These are phyloP conservation scores for Poterioochromonas sp. DNA, from an alignment of 352 stramenopile genomes.

Conservation along the genomic window DNA sequence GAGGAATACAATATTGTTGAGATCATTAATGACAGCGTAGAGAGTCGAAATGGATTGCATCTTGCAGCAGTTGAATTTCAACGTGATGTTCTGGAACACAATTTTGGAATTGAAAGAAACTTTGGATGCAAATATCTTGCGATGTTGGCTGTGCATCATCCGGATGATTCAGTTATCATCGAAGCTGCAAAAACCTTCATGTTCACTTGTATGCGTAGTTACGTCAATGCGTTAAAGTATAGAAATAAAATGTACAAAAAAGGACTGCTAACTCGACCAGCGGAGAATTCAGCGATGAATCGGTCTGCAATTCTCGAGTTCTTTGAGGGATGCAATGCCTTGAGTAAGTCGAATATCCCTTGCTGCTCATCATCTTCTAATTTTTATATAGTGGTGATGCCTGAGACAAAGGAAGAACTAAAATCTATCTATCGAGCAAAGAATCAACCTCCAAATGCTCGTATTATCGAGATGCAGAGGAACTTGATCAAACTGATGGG, in stretches of 20 bases:
- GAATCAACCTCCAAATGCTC: background rate
- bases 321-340: slow-evolving; percentile 30
- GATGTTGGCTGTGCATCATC: background rate
- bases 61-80: slow-evolving; percentile 16
- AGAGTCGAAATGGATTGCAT: background rate
- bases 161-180: slow-evolving; percentile 26
- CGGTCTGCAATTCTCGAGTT: slow-evolving; percentile 13
- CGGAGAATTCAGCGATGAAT: background rate
- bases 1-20: background rate
- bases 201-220: background rate
- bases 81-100: slow-evolving; percentile 9
- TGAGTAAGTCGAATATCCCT: slow-evolving; percentile 17
- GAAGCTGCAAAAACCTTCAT: slow-evolving; percentile 19
- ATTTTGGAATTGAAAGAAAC: slow-evolving; percentile 25
- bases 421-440: background rate
- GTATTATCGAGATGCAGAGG: slow-evolving; percentile 16
- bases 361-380: background rate
- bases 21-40: slow-evolving; percentile 23
- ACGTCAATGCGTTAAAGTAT: background rate
- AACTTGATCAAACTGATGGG: background rate
- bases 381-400: slow-evolving; percentile 23
- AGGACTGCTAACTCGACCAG: background rate
- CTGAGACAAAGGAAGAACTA: slow-evolving; percentile 28
- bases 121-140: slow-evolving; percentile 29
- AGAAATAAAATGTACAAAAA: background rate